Conservation (phyloP, 2,329 filamentous ascomycete genomes). For the Monilinia vaccinii-corymbosi region DNA sequence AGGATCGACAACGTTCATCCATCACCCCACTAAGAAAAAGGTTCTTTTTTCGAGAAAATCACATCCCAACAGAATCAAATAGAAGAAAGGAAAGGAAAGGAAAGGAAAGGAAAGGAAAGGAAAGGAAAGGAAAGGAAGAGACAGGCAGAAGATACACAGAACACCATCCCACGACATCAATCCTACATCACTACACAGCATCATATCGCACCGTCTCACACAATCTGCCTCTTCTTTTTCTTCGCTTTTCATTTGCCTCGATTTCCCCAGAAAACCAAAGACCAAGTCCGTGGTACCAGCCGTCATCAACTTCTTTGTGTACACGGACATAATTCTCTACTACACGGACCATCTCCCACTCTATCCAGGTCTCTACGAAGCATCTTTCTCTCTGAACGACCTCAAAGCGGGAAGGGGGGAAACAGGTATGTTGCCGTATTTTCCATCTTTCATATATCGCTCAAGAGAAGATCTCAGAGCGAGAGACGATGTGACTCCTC, state of each 20-base stretch:
- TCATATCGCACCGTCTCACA: background rate
- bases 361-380: too few species aligned
- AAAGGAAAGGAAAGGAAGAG: background rate
- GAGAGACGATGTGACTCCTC: too few species aligned
- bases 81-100: too few species aligned
- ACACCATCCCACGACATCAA: background rate
- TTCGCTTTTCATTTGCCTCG: background rate
- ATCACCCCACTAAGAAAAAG: background rate
- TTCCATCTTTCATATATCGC: background rate
- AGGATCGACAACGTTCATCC: background rate
- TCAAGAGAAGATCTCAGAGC: too few species aligned
- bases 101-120: too few species aligned
- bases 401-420: too few species aligned
- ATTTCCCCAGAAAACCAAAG: background rate
- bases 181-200: background rate
- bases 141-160: background rate
- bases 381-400: too few species aligned
- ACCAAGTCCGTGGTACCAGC: slow-evolving; percentile 7
- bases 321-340: background rate
- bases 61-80: too few species aligned
- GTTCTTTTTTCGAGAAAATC: background rate
- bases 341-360: background rate
- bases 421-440: background rate
- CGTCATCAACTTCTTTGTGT: background rate
- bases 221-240: background rate